Evolutionary conservation across 176 grass and related monocot genomes (phyloP).

Genomic region (Musa schizocarpa): DNA sequence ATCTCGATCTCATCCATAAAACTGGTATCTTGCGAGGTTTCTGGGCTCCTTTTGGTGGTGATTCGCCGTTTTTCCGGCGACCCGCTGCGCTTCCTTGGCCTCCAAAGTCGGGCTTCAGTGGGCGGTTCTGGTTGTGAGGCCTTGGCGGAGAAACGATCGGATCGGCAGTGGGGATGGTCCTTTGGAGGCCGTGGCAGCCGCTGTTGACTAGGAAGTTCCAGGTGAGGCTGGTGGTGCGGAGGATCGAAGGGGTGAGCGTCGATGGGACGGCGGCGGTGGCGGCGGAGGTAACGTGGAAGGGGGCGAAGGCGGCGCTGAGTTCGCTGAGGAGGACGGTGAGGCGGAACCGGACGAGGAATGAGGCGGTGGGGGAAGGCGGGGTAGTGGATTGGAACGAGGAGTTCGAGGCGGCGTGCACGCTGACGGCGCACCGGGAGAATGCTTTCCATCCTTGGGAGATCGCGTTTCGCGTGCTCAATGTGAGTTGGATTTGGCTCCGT

Average conservation of each 20-base stretch:
- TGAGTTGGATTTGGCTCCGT: conserved; percentile 34
- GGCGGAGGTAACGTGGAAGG: conserved; percentile 52
- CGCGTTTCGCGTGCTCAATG: conserved; percentile 59
- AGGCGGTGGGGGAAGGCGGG: conserved; percentile 22
- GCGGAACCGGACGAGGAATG: conserved; percentile 68
- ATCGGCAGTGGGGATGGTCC: conserved; percentile 53
- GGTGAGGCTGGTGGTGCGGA: conserved; percentile 50
- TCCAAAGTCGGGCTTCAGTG: too few species aligned
- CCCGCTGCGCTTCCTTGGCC: too few species aligned
- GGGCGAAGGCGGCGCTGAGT: conserved; percentile 39
- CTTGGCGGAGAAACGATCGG: neutral
- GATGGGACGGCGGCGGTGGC: conserved; percentile 16
- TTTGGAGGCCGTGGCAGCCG: conserved; percentile 65
- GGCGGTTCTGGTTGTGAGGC: too few species aligned
- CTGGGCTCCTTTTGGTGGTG: too few species aligned
- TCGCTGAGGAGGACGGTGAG: conserved; percentile 60
- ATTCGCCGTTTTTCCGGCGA: too few species aligned
- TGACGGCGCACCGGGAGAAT: conserved; percentile 47
- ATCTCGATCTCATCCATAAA: too few species aligned
- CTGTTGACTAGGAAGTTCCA: conserved; percentile 39
- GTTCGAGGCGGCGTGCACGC: conserved; percentile 47
- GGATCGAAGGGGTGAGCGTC: conserved; percentile 34
- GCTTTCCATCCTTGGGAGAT: conserved; percentile 70
- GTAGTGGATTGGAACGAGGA: conserved; percentile 66
- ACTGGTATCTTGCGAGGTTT: too few species aligned